These are phyloP conservation scores for Corymbia calophylla DNA, from an alignment of 441 rosid species.

Conservation along the genomic window DNA sequence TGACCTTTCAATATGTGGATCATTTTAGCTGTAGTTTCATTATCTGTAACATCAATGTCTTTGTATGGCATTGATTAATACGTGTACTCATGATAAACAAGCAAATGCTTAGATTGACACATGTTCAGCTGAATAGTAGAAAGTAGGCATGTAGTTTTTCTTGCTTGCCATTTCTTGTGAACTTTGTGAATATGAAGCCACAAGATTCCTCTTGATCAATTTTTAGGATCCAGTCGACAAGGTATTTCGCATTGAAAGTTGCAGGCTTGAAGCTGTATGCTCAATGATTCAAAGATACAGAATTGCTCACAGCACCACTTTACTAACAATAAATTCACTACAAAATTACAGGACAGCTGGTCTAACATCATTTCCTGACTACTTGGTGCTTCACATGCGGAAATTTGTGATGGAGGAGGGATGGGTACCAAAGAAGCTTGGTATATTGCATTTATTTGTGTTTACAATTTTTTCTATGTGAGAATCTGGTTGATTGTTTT, in stretches of 20 bases:
- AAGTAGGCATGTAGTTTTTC: not conserved
- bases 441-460: conserved; percentile 26
- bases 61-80: not conserved
- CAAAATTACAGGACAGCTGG: conserved; percentile 66
- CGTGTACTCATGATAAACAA: not conserved
- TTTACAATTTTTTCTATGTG: not conserved
- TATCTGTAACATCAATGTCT: not conserved
- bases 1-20: not conserved
- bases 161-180: not conserved
- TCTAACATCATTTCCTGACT: conserved; percentile 93
- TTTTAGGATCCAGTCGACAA: not conserved
- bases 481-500: conserved; percentile 7
- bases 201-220: not conserved
- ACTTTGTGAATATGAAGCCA: not conserved
- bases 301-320: not conserved
- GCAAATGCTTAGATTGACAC: not conserved
- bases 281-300: not conserved
- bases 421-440: conserved; percentile 99
- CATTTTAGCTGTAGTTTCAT: not conserved
- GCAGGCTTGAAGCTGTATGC: not conserved
- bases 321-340: not conserved
- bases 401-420: conserved; percentile 95
- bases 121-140: not conserved
- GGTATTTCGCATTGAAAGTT: not conserved
- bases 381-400: conserved; percentile 93